phyloP scores from a whole-genome alignment of 1,139 yeast genomes.

The Saccharomyces hybrid region DNA sequence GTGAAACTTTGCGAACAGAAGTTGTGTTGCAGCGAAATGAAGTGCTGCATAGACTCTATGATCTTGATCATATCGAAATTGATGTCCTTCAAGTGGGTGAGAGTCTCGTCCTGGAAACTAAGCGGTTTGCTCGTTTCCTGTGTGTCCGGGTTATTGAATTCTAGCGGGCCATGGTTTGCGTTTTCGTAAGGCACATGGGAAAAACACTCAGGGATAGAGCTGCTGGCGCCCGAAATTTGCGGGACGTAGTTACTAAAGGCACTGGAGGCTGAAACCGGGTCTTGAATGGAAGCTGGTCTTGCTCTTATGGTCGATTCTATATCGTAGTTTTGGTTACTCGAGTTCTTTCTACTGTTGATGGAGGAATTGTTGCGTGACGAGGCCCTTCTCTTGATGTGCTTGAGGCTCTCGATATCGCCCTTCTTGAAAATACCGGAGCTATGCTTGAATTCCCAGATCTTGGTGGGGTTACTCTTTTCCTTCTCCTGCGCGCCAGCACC shows the following conservation, averaged over 20 bases:
- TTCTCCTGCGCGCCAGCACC: not conserved
- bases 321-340: not conserved
- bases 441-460: constrained; percentile 65
- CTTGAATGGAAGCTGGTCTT: not conserved
- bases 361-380: constrained; percentile 41
- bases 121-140: not conserved
- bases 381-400: constrained; percentile 56
- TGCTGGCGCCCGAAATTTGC: not conserved
- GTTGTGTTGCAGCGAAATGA: not conserved
- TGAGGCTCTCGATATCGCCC: constrained; percentile 53
- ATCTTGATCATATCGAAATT: constrained; percentile 4
- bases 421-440: constrained; percentile 55
- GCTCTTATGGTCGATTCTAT: not conserved
- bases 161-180: not conserved
- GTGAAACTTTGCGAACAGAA: not conserved
- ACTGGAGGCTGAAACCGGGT: not conserved
- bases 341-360: constrained; percentile 8
- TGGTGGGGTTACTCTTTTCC: constrained; percentile 25
- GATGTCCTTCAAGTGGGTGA: constrained; percentile 1
- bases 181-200: not conserved
- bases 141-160: not conserved
- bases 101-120: not conserved
- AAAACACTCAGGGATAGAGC: not conserved
- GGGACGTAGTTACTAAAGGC: not conserved
- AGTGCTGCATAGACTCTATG: constrained; percentile 1